Evolutionary conservation across 768 basidiomycete species (phyloP).

Genomic region (Agaricus blazei): DNA sequence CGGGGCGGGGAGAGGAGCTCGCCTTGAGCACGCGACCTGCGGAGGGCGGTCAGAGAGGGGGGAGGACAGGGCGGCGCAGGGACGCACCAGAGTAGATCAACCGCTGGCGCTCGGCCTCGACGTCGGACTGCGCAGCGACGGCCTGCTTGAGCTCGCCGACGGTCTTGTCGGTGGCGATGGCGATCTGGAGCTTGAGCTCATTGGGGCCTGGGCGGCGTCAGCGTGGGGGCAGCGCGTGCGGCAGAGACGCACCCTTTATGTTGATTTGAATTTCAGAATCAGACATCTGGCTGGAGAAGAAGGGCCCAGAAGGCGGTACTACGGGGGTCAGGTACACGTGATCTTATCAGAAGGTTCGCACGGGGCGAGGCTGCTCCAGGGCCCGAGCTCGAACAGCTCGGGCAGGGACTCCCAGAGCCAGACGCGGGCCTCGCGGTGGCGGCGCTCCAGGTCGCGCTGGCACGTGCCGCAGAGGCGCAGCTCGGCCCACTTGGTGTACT

Average conservation of each 20-base stretch:
- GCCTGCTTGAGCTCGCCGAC: slow-evolving; percentile 88
- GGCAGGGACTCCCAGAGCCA: slow-evolving; percentile 34
- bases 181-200: slow-evolving; percentile 89
- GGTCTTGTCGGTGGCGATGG: slow-evolving; percentile 76
- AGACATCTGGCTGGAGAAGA: slow-evolving; percentile 26
- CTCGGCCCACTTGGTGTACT: slow-evolving; percentile 28
- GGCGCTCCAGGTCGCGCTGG: slow-evolving; percentile 20
- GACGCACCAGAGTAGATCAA: slow-evolving; percentile 85
- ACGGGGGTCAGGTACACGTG: background rate
- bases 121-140: slow-evolving; percentile 81
- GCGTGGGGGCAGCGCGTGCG: background rate
- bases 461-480: slow-evolving; percentile 29
- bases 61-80: background rate
- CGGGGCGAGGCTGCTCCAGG: slow-evolving; percentile 27
- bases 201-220: slow-evolving; percentile 56
- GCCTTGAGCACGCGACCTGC: slow-evolving; percentile 74
- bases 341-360: background rate
- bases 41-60: background rate
- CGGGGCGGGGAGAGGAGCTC: background rate
- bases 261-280: slow-evolving; percentile 59
- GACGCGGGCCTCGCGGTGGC: slow-evolving; percentile 29
- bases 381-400: slow-evolving; percentile 29
- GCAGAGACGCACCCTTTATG: slow-evolving; percentile 50
- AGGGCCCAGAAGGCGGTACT: background rate
- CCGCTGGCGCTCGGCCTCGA: slow-evolving; percentile 81